Conservation (phyloP, 257 asterid genomes). For the Penstemon newberryi region DNA sequence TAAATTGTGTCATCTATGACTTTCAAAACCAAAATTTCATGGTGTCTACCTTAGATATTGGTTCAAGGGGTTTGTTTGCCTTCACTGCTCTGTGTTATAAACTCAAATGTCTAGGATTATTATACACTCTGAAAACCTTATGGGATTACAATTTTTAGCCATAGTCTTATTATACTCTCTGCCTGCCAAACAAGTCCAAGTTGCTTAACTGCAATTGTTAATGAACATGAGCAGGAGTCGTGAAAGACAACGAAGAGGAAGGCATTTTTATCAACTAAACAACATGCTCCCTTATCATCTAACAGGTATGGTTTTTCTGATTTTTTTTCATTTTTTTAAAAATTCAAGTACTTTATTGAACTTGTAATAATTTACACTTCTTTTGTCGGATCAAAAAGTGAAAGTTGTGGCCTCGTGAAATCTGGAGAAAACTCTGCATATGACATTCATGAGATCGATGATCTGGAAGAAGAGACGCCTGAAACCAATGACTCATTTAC, state of each 20-base stretch:
- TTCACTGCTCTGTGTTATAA: constrained; percentile 1
- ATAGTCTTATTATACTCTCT: background rate
- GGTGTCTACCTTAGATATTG: background rate
- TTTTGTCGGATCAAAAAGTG: constrained; percentile 32
- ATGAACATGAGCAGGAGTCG: constrained; percentile 37
- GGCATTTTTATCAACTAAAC: constrained; percentile 22
- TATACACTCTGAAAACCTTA: background rate
- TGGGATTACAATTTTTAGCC: background rate
- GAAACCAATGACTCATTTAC: constrained; percentile 13
- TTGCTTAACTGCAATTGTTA: constrained; percentile 1
- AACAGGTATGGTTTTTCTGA: constrained; percentile 37
- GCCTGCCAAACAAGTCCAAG: background rate
- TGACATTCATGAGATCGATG: constrained; percentile 5
- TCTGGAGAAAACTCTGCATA: constrained; percentile 29
- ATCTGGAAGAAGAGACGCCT: constrained; percentile 3
- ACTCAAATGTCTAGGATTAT: background rate
- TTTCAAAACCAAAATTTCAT: background rate
- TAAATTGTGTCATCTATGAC: too few relatives aligned
- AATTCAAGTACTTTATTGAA: background rate
- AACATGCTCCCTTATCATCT: constrained; percentile 28
- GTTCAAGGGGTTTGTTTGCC: background rate
- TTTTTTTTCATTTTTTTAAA: too few relatives aligned
- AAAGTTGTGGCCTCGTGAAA: constrained; percentile 9
- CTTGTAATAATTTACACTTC: constrained; percentile 11
- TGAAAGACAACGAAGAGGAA: constrained; percentile 35